Evolutionary conservation across 495 filamentous ascomycete species (phyloP).

Genomic region (Lophiostoma macrostomum): DNA sequence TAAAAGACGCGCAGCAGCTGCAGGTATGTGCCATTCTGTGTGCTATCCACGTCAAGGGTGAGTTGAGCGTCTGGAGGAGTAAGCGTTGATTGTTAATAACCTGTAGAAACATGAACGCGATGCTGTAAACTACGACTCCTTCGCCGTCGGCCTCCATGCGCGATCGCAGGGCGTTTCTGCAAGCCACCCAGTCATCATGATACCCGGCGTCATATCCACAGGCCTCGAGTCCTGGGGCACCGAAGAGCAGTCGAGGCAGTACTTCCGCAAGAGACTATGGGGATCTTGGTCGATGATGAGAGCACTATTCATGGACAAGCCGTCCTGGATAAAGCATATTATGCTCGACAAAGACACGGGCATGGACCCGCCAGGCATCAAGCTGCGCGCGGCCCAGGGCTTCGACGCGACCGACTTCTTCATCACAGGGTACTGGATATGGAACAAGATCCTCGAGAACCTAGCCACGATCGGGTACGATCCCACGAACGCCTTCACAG

Average conservation of each 20-base stretch:
- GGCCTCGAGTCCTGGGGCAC: slow-evolving; percentile 97
- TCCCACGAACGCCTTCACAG: slow-evolving; percentile 90
- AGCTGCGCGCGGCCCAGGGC: slow-evolving; percentile 89
- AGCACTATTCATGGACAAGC: slow-evolving; percentile 87
- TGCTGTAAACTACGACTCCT: slow-evolving; percentile 86
- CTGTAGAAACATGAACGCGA: slow-evolving; percentile 76
- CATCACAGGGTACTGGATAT: slow-evolving; percentile 94
- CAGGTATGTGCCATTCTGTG: slow-evolving; percentile 54
- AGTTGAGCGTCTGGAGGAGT: neutral
- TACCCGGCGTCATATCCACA: slow-evolving; percentile 95
- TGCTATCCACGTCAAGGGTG: too few species aligned
- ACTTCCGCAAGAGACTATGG: slow-evolving; percentile 92
- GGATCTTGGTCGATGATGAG: slow-evolving; percentile 98
- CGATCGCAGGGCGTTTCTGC: slow-evolving; percentile 78
- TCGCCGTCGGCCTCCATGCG: slow-evolving; percentile 79
- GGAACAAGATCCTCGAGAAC: slow-evolving; percentile 98
- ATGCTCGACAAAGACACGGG: slow-evolving; percentile 93
- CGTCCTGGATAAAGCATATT: slow-evolving; percentile 91
- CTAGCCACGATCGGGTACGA: slow-evolving; percentile 94
- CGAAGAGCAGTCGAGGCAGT: slow-evolving; percentile 70
- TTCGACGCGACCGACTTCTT: slow-evolving; percentile 99
- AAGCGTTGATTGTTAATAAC: slow-evolving; percentile 24
- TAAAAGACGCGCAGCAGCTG: slow-evolving; percentile 79
- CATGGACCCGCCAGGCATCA: slow-evolving; percentile 87
- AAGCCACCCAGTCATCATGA: slow-evolving; percentile 89